Conservation (phyloP, 1,139 yeast species). For the Zygosaccharomyces pseudobailii region DNA sequence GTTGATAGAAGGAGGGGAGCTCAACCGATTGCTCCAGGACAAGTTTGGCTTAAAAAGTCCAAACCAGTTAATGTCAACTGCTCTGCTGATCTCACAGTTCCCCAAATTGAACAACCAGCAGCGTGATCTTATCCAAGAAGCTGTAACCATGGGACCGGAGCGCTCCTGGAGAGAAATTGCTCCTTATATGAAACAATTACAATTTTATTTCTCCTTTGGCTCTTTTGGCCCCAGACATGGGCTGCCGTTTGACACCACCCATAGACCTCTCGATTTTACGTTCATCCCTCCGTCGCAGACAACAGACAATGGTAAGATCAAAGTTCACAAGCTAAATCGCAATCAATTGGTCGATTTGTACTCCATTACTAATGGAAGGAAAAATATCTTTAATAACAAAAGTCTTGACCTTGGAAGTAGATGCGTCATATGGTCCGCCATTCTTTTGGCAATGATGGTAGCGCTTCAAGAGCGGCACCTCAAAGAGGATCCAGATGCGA, state of each 20-base stretch:
- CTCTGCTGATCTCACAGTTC: slow-evolving; percentile 11
- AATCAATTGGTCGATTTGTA: slow-evolving; percentile 8
- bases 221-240: slow-evolving; percentile 29
- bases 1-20: slow-evolving; percentile 15
- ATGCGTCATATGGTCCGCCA: slow-evolving; percentile 11
- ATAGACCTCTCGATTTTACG: slow-evolving; percentile 9
- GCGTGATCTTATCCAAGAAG: slow-evolving; percentile 15
- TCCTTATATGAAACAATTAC: slow-evolving; percentile 19
- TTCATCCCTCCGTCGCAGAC: slow-evolving; percentile 7
- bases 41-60: slow-evolving; percentile 11
- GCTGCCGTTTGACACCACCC: slow-evolving; percentile 7
- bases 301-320: not conserved
- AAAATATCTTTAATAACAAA: slow-evolving; percentile 1
- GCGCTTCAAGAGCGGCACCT: slow-evolving; percentile 10
- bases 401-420: slow-evolving; percentile 12
- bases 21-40: slow-evolving; percentile 10
- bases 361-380: slow-evolving; percentile 8
- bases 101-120: slow-evolving; percentile 14
- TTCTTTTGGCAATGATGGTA: slow-evolving; percentile 6
- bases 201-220: slow-evolving; percentile 26
- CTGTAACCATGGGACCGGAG: slow-evolving; percentile 5
- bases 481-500: not conserved
- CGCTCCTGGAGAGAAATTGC: slow-evolving; percentile 23
- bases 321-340: slow-evolving; percentile 2
- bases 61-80: slow-evolving; percentile 5